phyloP scores from a whole-genome alignment of 108 stramenopile species.

The Stephanodiscus triporus region DNA sequence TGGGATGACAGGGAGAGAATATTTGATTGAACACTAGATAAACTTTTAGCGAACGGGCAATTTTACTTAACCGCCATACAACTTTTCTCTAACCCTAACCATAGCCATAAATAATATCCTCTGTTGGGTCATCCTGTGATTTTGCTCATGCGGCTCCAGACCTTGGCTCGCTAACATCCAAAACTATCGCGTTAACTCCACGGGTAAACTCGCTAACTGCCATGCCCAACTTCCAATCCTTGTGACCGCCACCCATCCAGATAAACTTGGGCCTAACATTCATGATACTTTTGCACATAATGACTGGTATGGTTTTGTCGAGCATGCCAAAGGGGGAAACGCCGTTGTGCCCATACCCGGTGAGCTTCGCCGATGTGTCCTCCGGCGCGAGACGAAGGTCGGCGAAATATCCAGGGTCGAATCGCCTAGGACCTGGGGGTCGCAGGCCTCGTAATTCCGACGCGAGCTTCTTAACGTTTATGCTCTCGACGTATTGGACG shows the following conservation, averaged over 20 bases:
- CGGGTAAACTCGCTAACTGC: slow-evolving; percentile 69
- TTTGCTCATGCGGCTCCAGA: not conserved
- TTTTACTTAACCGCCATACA: no score
- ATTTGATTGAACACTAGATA: no score
- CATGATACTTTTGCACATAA: slow-evolving; percentile 62
- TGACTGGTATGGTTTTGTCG: slow-evolving; percentile 60
- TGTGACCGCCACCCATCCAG: slow-evolving; percentile 85
- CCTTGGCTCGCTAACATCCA: slow-evolving; percentile 62
- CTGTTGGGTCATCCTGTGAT: no score
- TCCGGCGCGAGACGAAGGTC: slow-evolving; percentile 73
- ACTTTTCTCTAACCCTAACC: no score
- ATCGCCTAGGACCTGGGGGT: slow-evolving; percentile 38
- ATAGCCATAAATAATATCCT: no score
- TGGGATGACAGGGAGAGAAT: no score
- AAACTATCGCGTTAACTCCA: slow-evolving; percentile 52
- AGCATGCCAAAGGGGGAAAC: slow-evolving; percentile 86
- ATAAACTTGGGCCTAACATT: slow-evolving; percentile 57
- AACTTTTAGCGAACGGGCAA: no score
- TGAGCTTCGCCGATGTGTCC: slow-evolving; percentile 71
- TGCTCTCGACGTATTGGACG: slow-evolving; percentile 78
- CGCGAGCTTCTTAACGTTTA: slow-evolving; percentile 63
- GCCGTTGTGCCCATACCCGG: slow-evolving; percentile 78
- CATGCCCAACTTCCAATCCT: slow-evolving; percentile 83
- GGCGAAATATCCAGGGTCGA: slow-evolving; percentile 55
- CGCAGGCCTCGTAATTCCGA: slow-evolving; percentile 67